Evolutionary conservation across 495 filamentous ascomycete species (phyloP), one percentile per base, ranked within the genome.

Genomic region (Aspergillus indologenus): DNA sequence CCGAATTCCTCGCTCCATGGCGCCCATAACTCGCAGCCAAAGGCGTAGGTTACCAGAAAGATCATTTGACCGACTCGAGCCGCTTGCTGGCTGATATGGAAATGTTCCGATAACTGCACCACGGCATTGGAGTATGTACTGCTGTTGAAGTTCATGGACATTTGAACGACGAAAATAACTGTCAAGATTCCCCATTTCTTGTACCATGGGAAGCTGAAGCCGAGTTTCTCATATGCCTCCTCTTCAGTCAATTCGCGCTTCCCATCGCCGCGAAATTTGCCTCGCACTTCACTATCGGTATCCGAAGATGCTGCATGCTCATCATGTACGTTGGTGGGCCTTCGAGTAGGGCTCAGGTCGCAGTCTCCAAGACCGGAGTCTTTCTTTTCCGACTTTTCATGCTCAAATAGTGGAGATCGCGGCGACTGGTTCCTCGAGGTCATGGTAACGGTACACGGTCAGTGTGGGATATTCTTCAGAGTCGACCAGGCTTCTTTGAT

Each of bases 131-230:
- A 78, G 71, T 90, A 91, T 12, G 90, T 79, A 29, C 83, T 84
- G 11, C 86, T 87, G 76, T 91, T 91, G 78, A 91, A 89, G 76
- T 92, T 92, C 89, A 92, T 92, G 5, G 88, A 91, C 51, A 86
- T 84, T 63, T 91, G 89, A 7, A 92, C 86, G 44, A 81, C 67
- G 74, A 91, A 90, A 68, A 92, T 87, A 59, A 90, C 80, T 23
- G 77, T 81, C 44, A 91, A 79, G 64, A 91, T 88, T 51, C 67
- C 80, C 88, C 88, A 92, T 70, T 90, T 91, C 78, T 86, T 91
- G 75, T 79, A 80, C n/a, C 57, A 59, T 0, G 87, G 75, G 61
- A 83, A 92, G 46, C 69, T 73, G 67, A 81, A 91, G 40, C 87
- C 88, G 0, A 90, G 81, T 57, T 85, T 80, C 20, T 83, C 80